Evolutionary conservation across 2,329 filamentous ascomycete species (phyloP), one percentile per base, ranked within the genome.

Genomic region (Aspergillus thermomutatus): DNA sequence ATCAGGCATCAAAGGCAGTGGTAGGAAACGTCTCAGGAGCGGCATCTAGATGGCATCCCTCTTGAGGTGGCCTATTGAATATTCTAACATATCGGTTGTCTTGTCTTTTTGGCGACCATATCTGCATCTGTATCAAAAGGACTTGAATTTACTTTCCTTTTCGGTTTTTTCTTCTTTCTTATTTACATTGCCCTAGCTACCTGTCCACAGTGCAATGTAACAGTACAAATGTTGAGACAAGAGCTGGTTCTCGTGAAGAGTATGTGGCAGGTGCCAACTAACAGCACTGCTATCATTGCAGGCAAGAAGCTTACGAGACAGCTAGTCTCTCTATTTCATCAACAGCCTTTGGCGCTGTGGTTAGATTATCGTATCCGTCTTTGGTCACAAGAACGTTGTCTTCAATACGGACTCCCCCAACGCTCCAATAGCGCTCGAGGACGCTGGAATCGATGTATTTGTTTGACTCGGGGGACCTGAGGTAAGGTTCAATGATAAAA

Each of bases 361-460:
- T 95, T 70, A 97, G 69, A 69, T 96, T 95, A 75, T 97, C 92
- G 66, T 86, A 86, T 0, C 92, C 92, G 25, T 83, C 79, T 59
- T 88, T 80, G 1, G 89, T 94, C 49, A 97, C 86, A 23, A 94
- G 79, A 41, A 97, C 83, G 71, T 93, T 90, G 69, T 97, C 92
- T 77, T 99, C 94, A 59, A 97, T 95, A 49, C 94, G 84, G 26
- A 96, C 91, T 34, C 94, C 94, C 17, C 93, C 94, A 1, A 97
- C 91, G 53, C 88, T 84, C 87, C 92, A 92, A 75, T 94, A 97
- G 64, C 83, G 84, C 11, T 91, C 82, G 41, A 97, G 74, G 1
- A 92, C 88, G 21, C 80, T 76, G 43, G 80, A 77, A 68, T 96
- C 86, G 66, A 97, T 96, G 69, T 86, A 95, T 68, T 88, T 86